Conservation (phyloP, 768 basidiomycete genomes). For the Mycena alexandri region DNA sequence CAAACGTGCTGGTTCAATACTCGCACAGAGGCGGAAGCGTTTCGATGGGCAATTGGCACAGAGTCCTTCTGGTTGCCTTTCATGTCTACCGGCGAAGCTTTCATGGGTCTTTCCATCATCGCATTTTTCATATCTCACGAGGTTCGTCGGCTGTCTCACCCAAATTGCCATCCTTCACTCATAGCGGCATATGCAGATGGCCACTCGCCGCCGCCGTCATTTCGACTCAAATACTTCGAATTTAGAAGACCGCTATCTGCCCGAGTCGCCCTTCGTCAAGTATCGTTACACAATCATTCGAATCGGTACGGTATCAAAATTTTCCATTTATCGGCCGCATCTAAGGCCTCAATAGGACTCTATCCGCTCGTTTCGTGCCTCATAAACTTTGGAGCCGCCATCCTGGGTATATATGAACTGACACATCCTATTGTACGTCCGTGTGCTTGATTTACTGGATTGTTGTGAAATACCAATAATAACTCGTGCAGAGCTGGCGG, state of each 20-base stretch:
- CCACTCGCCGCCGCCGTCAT: slow-evolving; percentile 16
- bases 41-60: slow-evolving; percentile 7
- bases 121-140: slow-evolving; percentile 14
- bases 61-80: slow-evolving; percentile 10
- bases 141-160: slow-evolving; percentile 12
- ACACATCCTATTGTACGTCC: slow-evolving; percentile 5
- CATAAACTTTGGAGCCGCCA: slow-evolving; percentile 12
- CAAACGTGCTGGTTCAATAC: slow-evolving; percentile 14
- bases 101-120: slow-evolving; percentile 9
- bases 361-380: slow-evolving; percentile 13
- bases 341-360: slow-evolving; percentile 11
- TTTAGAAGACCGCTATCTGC: slow-evolving; percentile 9
- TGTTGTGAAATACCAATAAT: slow-evolving; percentile 7
- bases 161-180: slow-evolving; percentile 14
- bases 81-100: slow-evolving; percentile 8
- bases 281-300: slow-evolving; percentile 15
- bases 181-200: slow-evolving; percentile 5
- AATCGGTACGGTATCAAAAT: slow-evolving; percentile 9
- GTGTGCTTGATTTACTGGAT: slow-evolving; percentile 5
- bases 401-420: slow-evolving; percentile 6
- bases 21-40: slow-evolving; percentile 10
- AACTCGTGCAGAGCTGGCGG: slow-evolving; percentile 9
- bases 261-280: slow-evolving; percentile 14
- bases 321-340: slow-evolving; percentile 14
- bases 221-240: slow-evolving; percentile 3